Evolutionary conservation across 305 asterid species (phyloP).

Genomic region (Fraxinus latifolia): DNA sequence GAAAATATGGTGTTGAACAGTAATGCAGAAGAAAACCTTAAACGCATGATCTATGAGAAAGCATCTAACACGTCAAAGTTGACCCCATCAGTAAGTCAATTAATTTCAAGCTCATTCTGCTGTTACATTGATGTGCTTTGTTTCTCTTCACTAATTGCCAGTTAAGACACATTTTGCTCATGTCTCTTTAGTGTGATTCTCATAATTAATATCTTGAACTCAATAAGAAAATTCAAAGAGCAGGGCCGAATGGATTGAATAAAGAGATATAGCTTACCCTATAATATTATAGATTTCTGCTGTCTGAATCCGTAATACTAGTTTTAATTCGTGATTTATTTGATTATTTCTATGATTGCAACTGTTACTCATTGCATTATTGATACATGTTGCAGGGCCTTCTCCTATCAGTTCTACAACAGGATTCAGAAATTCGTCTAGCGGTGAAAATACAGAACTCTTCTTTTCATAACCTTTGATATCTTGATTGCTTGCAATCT

Average conservation of each 20-base stretch:
- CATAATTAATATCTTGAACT: neutral
- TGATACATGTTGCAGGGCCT: constrained; percentile 64
- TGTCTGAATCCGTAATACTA: constrained; percentile 1
- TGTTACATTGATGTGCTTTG: neutral
- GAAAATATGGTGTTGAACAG: constrained; percentile 48
- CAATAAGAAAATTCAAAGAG: constrained; percentile 2
- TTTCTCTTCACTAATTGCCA: constrained; percentile 7
- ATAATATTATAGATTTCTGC: neutral
- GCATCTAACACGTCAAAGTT: constrained; percentile 77
- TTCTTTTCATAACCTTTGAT: constrained; percentile 1
- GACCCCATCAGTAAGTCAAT: constrained; percentile 72
- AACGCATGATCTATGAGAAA: constrained; percentile 60
- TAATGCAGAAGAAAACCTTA: constrained; percentile 70
- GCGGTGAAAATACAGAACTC: constrained; percentile 58
- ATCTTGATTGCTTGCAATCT: neutral
- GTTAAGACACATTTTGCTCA: neutral
- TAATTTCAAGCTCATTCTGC: constrained; percentile 11
- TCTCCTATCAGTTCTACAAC: constrained; percentile 80
- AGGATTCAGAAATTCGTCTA: constrained; percentile 77
- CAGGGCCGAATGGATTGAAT: constrained; percentile 12
- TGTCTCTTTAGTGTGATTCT: neutral
- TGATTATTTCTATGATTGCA: neutral
- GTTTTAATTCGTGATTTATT: constrained; percentile 3
- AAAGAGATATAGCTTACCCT: neutral
- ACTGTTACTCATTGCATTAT: constrained; percentile 11